phyloP scores from a whole-genome alignment of 2,329 filamentous ascomycete genomes.

The Teratosphaeriaceae sp. region DNA sequence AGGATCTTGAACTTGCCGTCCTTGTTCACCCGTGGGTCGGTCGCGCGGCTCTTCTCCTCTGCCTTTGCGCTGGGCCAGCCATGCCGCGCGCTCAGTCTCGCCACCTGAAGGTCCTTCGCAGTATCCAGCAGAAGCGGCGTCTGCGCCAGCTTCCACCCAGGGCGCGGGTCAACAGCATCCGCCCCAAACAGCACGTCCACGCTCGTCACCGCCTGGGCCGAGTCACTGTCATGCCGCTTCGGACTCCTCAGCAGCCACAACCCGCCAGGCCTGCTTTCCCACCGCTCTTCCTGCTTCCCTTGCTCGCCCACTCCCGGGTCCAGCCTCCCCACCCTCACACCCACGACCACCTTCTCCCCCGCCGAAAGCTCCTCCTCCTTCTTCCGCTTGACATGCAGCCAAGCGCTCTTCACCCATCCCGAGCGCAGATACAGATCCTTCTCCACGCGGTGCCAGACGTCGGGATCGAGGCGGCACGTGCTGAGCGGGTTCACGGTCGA shows the following conservation, averaged over 20 bases:
- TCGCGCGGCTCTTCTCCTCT: conserved; percentile 57
- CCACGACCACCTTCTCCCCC: conserved; percentile 72
- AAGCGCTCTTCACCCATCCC: conserved; percentile 69
- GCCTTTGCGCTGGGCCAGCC: conserved; percentile 58
- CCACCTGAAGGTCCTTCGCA: conserved; percentile 55
- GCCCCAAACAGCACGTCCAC: conserved; percentile 84
- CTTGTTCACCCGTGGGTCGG: conserved; percentile 69
- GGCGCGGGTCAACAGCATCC: conserved; percentile 82
- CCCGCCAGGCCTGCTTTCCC: conserved; percentile 71
- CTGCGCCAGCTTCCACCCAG: conserved; percentile 74
- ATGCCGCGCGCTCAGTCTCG: conserved; percentile 71
- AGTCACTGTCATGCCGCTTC: conserved; percentile 68
- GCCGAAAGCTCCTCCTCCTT: conserved; percentile 73
- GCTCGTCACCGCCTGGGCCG: conserved; percentile 66
- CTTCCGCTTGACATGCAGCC: conserved; percentile 75
- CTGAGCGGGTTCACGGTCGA: conserved; percentile 57
- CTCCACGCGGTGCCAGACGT: conserved; percentile 73
- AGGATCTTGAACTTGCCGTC: conserved; percentile 96
- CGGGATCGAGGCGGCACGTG: conserved; percentile 10
- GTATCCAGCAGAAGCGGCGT: conserved; percentile 66
- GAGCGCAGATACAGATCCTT: conserved; percentile 80
- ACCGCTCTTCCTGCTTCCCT: conserved; percentile 54
- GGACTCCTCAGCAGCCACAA: conserved; percentile 75
- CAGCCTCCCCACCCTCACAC: conserved; percentile 66
- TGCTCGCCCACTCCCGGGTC: conserved; percentile 57